Evolutionary conservation across 179 eudicot genomes (phyloP).

Genomic region (Drosera spatulata): DNA sequence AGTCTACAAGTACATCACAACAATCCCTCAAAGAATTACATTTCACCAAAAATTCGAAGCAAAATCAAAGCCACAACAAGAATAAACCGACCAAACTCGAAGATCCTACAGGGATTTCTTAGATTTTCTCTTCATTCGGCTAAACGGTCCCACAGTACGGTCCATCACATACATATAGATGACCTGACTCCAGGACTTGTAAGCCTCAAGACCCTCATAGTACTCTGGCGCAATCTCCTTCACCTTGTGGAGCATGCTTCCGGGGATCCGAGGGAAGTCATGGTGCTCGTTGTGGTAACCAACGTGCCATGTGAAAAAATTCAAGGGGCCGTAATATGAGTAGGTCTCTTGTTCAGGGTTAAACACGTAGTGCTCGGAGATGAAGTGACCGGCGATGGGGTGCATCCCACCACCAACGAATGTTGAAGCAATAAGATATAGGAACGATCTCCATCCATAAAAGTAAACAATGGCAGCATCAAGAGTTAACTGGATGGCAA

Average conservation of each 20-base stretch:
- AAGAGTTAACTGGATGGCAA: slow-evolving; percentile 49
- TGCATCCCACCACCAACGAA: slow-evolving; percentile 97
- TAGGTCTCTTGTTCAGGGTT: slow-evolving; percentile 79
- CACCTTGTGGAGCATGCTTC: slow-evolving; percentile 75
- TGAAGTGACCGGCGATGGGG: slow-evolving; percentile 97
- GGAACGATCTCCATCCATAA: slow-evolving; percentile 72
- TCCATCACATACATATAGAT: slow-evolving; percentile 83
- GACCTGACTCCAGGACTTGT: slow-evolving; percentile 90
- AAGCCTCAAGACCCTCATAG: slow-evolving; percentile 55
- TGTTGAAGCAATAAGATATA: slow-evolving; percentile 64
- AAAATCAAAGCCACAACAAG: too few species aligned
- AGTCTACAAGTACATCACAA: too few species aligned
- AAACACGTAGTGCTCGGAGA: slow-evolving; percentile 89
- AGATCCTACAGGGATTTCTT: slow-evolving; percentile 45
- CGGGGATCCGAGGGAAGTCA: slow-evolving; percentile 91
- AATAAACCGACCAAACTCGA: neutral
- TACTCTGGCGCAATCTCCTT: slow-evolving; percentile 91
- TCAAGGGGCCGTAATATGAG: slow-evolving; percentile 85
- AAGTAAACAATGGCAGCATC: slow-evolving; percentile 60
- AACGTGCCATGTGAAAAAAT: slow-evolving; percentile 80
- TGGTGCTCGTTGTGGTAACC: slow-evolving; percentile 98
- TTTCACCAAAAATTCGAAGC: too few species aligned
- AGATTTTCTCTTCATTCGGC: slow-evolving; percentile 71
- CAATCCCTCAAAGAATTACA: too few species aligned
- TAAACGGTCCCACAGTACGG: slow-evolving; percentile 60